A percentile compares a stretch with the other conserved stretches of the same genome.
phyloP scores from a whole-genome alignment of 2,329 filamentous ascomycete species.

The Colletotrichum acutatum region DNA sequence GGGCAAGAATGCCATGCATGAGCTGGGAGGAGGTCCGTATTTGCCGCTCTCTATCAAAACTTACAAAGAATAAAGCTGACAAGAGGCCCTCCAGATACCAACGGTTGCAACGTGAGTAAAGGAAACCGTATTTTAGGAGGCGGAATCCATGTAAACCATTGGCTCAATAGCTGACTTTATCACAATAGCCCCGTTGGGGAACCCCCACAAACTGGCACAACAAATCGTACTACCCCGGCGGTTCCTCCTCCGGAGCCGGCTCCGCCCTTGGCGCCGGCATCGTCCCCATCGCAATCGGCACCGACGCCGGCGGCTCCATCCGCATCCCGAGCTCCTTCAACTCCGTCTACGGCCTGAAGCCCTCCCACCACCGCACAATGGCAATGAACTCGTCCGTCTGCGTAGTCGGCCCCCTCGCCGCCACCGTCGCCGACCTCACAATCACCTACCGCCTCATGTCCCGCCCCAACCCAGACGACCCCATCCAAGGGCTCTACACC shows the following conservation, averaged over 20 bases:
- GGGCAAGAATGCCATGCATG: conserved; percentile 84
- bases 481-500: conserved; percentile 71
- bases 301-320: conserved; percentile 79
- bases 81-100: conserved; percentile 69
- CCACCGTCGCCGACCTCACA: conserved; percentile 80
- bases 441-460: conserved; percentile 86
- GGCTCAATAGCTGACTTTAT: conserved; percentile 48
- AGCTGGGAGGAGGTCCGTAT: conserved; percentile 74
- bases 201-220: conserved; percentile 85
- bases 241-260: conserved; percentile 81
- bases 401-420: conserved; percentile 80
- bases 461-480: conserved; percentile 70
- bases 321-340: conserved; percentile 81
- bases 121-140: not conserved
- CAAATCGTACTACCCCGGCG: conserved; percentile 80
- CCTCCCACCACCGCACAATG: conserved; percentile 77
- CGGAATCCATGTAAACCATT: too few relatives aligned
- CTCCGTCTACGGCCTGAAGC: conserved; percentile 84
- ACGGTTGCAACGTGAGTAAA: conserved; percentile 76
- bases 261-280: conserved; percentile 78
- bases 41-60: not conserved
- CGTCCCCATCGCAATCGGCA: conserved; percentile 79
- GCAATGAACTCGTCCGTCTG: conserved; percentile 64
- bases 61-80: not conserved
- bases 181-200: conserved; percentile 67